Conservation (phyloP, 495 filamentous ascomycete genomes). For the Aspergillus mulundensis region DNA sequence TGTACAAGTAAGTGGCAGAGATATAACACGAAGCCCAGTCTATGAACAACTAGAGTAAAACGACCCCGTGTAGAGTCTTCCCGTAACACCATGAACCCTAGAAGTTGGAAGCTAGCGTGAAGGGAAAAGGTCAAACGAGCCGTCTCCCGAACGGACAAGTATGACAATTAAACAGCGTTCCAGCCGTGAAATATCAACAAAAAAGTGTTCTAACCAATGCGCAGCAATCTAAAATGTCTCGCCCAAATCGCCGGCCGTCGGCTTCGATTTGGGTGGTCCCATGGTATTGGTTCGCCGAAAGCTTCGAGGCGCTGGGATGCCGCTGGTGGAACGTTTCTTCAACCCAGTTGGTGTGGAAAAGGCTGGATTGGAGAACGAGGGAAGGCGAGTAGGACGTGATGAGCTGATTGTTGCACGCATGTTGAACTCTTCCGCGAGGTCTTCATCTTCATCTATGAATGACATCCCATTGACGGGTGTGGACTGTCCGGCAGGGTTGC, state of each 20-base stretch:
- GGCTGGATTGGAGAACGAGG: slow-evolving; percentile 34
- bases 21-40: slow-evolving; percentile 5
- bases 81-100: slow-evolving; percentile 15
- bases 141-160: slow-evolving; percentile 17
- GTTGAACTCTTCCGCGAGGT: slow-evolving; percentile 35
- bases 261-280: slow-evolving; percentile 48
- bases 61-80: slow-evolving; percentile 2
- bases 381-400: slow-evolving; percentile 26
- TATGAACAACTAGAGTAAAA: slow-evolving; percentile 16
- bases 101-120: slow-evolving; percentile 8
- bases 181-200: slow-evolving; percentile 23
- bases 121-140: slow-evolving; percentile 11
- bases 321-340: slow-evolving; percentile 52
- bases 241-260: slow-evolving; percentile 58
- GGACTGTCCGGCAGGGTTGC: slow-evolving; percentile 36
- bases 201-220: not conserved
- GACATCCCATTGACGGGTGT: slow-evolving; percentile 36
- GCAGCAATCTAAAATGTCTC: slow-evolving; percentile 54
- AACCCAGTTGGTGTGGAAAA: slow-evolving; percentile 31
- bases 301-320: slow-evolving; percentile 49
- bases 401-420: slow-evolving; percentile 29
- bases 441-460: slow-evolving; percentile 42
- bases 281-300: slow-evolving; percentile 48
- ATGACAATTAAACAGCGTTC: slow-evolving; percentile 15
- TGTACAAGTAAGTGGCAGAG: slow-evolving; percentile 16